phyloP scores from a whole-genome alignment of 805 yeast genomes.

The Saccharomycopsis capsularis region DNA sequence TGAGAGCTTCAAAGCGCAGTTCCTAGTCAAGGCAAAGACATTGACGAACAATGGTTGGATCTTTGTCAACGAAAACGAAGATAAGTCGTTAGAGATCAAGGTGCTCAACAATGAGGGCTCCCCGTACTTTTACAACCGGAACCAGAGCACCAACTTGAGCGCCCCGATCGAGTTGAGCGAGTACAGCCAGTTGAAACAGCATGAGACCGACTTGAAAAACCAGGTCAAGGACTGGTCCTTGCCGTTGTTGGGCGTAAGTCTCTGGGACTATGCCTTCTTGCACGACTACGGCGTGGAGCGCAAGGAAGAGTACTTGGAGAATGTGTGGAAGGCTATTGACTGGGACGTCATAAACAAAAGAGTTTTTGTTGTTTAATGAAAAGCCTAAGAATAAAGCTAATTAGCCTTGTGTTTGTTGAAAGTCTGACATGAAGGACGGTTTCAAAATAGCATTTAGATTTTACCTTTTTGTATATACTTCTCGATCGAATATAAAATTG shows the following conservation, averaged over 20 bases:
- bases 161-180: constrained; percentile 57
- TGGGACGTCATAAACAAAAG: constrained; percentile 67
- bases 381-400: too few species aligned
- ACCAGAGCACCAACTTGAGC: constrained; percentile 71
- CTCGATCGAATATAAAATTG: too few species aligned
- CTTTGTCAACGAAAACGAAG: constrained; percentile 58
- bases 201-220: constrained; percentile 32
- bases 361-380: constrained; percentile 25
- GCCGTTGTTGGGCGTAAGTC: constrained; percentile 69
- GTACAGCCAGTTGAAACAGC: constrained; percentile 35
- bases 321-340: constrained; percentile 71
- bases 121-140: constrained; percentile 61
- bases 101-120: constrained; percentile 69
- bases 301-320: constrained; percentile 61
- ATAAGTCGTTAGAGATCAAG: constrained; percentile 48
- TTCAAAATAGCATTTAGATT: too few species aligned
- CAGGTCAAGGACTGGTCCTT: constrained; percentile 53
- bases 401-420: too few species aligned
- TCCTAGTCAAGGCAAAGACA: constrained; percentile 45
- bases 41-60: constrained; percentile 70
- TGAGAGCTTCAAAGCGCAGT: constrained; percentile 44
- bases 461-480: too few species aligned
- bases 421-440: too few species aligned
- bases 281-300: constrained; percentile 69
- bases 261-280: constrained; percentile 88